Evolutionary conservation across 192 early-diverging fungal species (phyloP).

Genomic region (Entomortierella beljakovae): DNA sequence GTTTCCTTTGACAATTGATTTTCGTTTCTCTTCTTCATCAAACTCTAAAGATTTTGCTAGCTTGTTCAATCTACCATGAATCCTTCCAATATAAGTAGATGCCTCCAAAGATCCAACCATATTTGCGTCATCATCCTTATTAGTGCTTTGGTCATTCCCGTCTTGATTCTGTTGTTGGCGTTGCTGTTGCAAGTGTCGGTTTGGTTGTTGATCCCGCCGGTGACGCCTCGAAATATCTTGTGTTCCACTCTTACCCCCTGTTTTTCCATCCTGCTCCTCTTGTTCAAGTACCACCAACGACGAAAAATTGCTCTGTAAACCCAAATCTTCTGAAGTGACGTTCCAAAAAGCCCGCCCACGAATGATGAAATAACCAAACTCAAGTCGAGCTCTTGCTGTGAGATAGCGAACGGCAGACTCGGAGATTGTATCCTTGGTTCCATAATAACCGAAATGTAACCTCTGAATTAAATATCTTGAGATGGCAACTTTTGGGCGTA

Average conservation of each 20-base stretch:
- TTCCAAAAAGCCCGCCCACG: conserved; percentile 48
- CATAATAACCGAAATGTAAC: conserved; percentile 50
- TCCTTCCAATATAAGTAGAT: background rate
- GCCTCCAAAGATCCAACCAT: background rate
- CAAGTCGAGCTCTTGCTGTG: conserved; percentile 41
- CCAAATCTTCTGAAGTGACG: conserved; percentile 20
- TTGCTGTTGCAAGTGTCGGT: background rate
- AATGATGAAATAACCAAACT: conserved; percentile 48
- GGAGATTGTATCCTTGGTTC: conserved; percentile 17
- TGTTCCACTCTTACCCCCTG: background rate
- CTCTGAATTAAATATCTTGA: conserved; percentile 39
- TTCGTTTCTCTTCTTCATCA: conserved; percentile 7
- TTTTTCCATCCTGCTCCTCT: background rate
- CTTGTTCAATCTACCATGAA: background rate
- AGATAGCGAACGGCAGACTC: conserved; percentile 39
- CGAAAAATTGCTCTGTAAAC: background rate
- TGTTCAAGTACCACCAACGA: background rate
- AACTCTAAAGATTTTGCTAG: background rate
- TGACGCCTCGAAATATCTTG: background rate
- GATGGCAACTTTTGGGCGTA: conserved; percentile 14
- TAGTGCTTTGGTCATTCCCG: conserved; percentile 6
- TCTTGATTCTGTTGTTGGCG: background rate
- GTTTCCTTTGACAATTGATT: conserved; percentile 15
- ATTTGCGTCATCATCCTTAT: conserved; percentile 26
- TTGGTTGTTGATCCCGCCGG: conserved; percentile 6